These are phyloP conservation scores for Penicillium sclerotiorum DNA, from an alignment of 2,329 filamentous ascomycete species.

Conservation along the genomic window DNA sequence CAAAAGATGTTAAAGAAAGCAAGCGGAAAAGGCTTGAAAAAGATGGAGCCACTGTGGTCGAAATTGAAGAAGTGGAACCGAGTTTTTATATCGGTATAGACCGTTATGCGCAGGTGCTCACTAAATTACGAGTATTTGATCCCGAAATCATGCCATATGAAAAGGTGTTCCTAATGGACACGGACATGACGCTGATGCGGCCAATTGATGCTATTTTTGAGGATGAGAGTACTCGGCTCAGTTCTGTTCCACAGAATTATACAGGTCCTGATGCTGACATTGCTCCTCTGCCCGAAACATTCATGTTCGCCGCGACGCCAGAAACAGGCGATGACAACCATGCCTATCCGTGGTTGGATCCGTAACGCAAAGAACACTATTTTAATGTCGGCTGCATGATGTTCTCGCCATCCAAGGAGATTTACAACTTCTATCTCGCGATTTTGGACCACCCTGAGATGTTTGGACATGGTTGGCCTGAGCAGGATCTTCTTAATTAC, in stretches of 20 bases:
- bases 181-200: conserved; percentile 13
- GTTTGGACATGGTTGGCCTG: conserved; percentile 44
- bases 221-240: neutral
- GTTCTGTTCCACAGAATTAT: neutral
- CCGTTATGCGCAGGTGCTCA: conserved; percentile 1
- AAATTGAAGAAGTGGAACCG: conserved; percentile 8
- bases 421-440: conserved; percentile 45
- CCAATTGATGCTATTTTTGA: conserved; percentile 8
- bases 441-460: conserved; percentile 38
- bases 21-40: conserved; percentile 12
- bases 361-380: conserved; percentile 4
- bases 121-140: conserved; percentile 10
- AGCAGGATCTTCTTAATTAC: conserved; percentile 51
- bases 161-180: conserved; percentile 14
- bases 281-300: conserved; percentile 5
- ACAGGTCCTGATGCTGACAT: neutral
- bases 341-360: too few species aligned
- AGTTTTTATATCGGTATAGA: conserved; percentile 5
- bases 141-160: conserved; percentile 10
- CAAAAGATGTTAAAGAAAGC: conserved; percentile 9
- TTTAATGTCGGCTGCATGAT: conserved; percentile 43
- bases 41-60: conserved; percentile 12
- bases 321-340: conserved; percentile 1
- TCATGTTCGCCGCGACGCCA: conserved; percentile 12
- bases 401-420: conserved; percentile 38